Base-by-base conservation (phyloP, 129 eudicot species). In the Scalesia atractyloides region DNA sequence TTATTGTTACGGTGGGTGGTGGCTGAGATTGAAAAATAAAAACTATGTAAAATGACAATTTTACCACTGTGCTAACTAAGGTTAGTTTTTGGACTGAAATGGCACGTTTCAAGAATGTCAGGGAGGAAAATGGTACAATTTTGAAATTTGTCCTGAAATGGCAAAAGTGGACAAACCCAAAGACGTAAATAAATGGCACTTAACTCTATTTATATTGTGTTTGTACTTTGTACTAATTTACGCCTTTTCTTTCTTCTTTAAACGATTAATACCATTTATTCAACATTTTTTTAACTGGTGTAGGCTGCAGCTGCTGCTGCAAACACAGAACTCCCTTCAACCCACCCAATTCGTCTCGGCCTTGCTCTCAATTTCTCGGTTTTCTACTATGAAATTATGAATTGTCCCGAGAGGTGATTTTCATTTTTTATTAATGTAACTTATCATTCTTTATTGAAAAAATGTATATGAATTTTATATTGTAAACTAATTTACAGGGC, bases 301-400 rank as follows among this genome's bases (percentile, higher is more conserved):
- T 46, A 94, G 99, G 97, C 97, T 66, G 99, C 99, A 63, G 77
- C 97, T 60, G 93, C 89, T 71, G 86, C 91, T 71, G 97, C 97
- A 52, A 90, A 78, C 66, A 84, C 91, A 33, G 97, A 94, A 53
- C 97, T 94, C 43, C 96, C 96, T 62, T 94, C 99, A 54, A 94
- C 99, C 63, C 99, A 94, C 77, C 99, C 99, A 68, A 90, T 94
- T 66, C 97, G 96, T 57, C 94, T 95, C 73, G 99, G 97, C 67
- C 91, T 95, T 62, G 99, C 99, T 68, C 85, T 94, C 76, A 94
- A 90, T 87, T 94, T 90, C 88, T 94, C 99, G 19, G 99, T 90
- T 60, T 94, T 94, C 82, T 90, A 94, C 80, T 94, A 94, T 62
- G 97, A 90, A 81, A 94, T 94, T 57, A 86, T 90, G 97, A 94